Evolutionary conservation across 768 basidiomycete species (phyloP).

Genomic region (Coprinellus aureogranulatus): DNA sequence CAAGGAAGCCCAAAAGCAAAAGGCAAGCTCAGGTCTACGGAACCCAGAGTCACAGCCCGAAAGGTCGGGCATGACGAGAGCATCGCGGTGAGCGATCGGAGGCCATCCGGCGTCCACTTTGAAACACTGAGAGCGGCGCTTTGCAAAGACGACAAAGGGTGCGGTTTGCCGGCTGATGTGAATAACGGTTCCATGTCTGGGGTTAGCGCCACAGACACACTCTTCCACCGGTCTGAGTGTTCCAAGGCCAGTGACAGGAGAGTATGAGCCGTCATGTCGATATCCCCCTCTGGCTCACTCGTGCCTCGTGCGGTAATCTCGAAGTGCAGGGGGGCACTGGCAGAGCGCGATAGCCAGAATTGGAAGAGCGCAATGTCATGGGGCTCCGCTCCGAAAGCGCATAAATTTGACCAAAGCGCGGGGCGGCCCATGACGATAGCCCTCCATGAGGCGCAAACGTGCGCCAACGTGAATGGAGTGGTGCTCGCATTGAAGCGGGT

Average conservation of each 20-base stretch:
- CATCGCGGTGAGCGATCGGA: background rate
- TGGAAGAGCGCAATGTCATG: background rate
- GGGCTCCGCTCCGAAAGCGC: constrained; percentile 15
- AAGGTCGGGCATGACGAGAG: background rate
- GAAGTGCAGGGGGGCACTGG: background rate
- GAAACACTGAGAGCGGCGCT: background rate
- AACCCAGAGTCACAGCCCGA: background rate
- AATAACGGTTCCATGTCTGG: background rate
- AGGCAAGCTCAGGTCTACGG: background rate
- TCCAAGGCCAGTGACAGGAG: background rate
- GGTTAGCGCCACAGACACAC: background rate
- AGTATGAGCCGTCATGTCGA: background rate
- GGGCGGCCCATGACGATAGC: constrained; percentile 23
- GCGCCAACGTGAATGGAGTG: constrained; percentile 20
- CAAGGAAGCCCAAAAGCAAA: too few relatives aligned
- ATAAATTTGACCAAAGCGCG: constrained; percentile 26
- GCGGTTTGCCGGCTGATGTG: background rate
- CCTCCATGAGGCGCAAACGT: constrained; percentile 27
- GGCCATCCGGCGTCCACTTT: background rate
- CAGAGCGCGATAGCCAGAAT: constrained; percentile 1
- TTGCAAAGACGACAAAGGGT: background rate
- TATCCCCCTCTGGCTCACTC: too few relatives aligned
- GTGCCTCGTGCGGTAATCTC: background rate
- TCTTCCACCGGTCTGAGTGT: background rate
- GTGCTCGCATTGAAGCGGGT: background rate